phyloP scores from a whole-genome alignment of 176 grass and related monocot genomes.

The Triticum turgidum region DNA sequence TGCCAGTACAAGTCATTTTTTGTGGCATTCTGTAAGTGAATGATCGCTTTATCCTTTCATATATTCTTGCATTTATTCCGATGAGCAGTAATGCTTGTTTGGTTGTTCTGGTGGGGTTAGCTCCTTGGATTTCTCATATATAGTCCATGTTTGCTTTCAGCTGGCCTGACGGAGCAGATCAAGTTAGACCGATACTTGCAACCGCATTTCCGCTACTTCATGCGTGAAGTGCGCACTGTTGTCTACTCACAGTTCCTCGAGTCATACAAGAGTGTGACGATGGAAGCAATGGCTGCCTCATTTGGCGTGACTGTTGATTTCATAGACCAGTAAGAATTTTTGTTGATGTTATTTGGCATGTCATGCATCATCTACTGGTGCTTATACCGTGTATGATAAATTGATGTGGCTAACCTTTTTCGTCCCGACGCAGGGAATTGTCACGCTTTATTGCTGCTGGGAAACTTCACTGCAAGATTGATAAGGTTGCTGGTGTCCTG shows the following conservation, averaged over 20 bases:
- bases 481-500: slow-evolving; percentile 89
- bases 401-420: not conserved
- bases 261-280: slow-evolving; percentile 98
- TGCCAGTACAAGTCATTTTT: slow-evolving; percentile 99
- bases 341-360: not conserved
- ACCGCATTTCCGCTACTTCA: slow-evolving; percentile 91
- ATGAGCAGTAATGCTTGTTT: slow-evolving; percentile 1
- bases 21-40: slow-evolving; percentile 85
- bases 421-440: slow-evolving; percentile 51
- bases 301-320: slow-evolving; percentile 95
- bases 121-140: slow-evolving; percentile 22
- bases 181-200: slow-evolving; percentile 92
- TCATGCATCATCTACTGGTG: not conserved
- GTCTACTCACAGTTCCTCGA: slow-evolving; percentile 95
- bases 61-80: not conserved
- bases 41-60: slow-evolving; percentile 10
- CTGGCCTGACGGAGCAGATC: slow-evolving; percentile 91
- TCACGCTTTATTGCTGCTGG: slow-evolving; percentile 97
- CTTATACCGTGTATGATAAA: not conserved
- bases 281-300: slow-evolving; percentile 94
- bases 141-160: slow-evolving; percentile 51
- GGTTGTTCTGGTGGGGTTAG: not conserved
- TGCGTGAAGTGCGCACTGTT: slow-evolving; percentile 91
- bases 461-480: slow-evolving; percentile 99
- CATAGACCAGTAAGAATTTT: slow-evolving; percentile 79